Evolutionary conservation across 2,329 filamentous ascomycete species (phyloP), one percentile per base, ranked within the genome.

Genomic region (Neocucurbitaria cava): DNA sequence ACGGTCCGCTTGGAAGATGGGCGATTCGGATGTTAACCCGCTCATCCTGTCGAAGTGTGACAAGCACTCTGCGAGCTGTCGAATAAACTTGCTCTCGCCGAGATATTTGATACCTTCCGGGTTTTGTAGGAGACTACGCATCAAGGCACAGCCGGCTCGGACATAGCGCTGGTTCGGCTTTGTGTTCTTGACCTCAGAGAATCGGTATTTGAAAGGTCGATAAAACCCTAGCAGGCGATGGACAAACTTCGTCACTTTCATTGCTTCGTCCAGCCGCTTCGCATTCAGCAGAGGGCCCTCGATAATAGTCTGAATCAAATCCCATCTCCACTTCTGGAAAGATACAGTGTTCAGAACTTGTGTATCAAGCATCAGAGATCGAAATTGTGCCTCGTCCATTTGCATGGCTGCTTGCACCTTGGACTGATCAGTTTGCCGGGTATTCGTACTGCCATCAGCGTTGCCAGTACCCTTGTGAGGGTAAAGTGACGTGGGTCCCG

Each of bases 291-390:
- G 78, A 1, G 96, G 95, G 0, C 95, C 96, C 71, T 98, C 94
- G 31, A 99, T 93, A 47, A 98, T 87, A 65, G 89, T 90, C 54
- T 93, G 84, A 38, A 99, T 92, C 33, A 96, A 81, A 58, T 96
- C 92, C 95, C 96, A 99, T 71, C 96, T 94, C 95, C 95, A 99
- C 74, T 99, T 99, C 35, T 87, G 82, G 69, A 90, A 96, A 65
- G 96, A 97, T 58, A 92, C 92, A 56, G 91, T 95, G 59, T 89
- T 91, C 41, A 98, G 80, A 2, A 99, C 92, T 49, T 92, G 88
- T 3, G 91, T 95, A 56, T 98, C 90, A 17, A 92, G 73, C 69
- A 89, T 83, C 24, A 86, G 78, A 49, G 81, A 82, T 38, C 86
- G 81, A 64, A 89, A 89, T 49, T 84, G 82, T 1, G 81, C 81